phyloP scores from a whole-genome alignment of 2,329 filamentous ascomycete genomes.

The Phaeophleospora eucalypticola region DNA sequence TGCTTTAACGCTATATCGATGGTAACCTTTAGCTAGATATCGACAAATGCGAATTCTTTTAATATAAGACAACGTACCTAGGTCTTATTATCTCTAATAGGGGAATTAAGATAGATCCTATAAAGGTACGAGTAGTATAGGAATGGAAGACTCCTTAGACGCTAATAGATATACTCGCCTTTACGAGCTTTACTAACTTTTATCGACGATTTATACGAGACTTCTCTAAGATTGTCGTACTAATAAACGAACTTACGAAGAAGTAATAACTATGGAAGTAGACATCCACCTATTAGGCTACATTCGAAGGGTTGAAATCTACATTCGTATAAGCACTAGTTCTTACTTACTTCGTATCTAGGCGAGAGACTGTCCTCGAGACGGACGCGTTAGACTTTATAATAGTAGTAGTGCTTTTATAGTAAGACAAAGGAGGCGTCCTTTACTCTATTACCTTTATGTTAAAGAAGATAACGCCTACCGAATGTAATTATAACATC shows the following conservation, averaged over 20 bases:
- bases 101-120: constrained; percentile 13
- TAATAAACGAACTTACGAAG: background rate
- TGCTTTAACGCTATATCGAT: constrained; percentile 12
- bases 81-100: constrained; percentile 18
- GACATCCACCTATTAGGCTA: background rate
- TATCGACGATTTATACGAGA: constrained; percentile 20
- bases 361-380: no score
- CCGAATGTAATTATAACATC: background rate
- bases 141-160: constrained; percentile 14
- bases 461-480: constrained; percentile 1
- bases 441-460: background rate
- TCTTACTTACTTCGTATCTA: background rate
- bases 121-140: constrained; percentile 12
- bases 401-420: background rate
- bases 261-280: background rate
- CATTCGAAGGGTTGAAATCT: background rate
- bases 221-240: constrained; percentile 11
- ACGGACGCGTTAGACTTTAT: background rate
- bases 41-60: constrained; percentile 21
- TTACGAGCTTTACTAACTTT: no score
- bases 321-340: background rate
- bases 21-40: constrained; percentile 14
- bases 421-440: background rate
- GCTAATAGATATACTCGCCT: constrained; percentile 19
- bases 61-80: constrained; percentile 17